phyloP scores from a whole-genome alignment of 1,139 yeast genomes.

The Blastobotrys capitulatus region DNA sequence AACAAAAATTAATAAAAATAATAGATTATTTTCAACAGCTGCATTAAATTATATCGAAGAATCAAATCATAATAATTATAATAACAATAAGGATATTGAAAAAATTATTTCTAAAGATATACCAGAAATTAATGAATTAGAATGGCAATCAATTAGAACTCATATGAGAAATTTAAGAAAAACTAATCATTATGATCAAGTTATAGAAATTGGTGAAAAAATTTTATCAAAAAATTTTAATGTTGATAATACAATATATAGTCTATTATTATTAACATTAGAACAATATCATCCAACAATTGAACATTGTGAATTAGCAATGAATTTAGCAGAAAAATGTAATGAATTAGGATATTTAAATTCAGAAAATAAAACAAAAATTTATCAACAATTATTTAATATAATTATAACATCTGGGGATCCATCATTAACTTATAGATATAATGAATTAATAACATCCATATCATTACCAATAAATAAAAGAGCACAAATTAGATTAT shows the following conservation, averaged over 20 bases:
- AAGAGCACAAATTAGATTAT: not conserved
- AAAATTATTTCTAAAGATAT: too few species aligned
- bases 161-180: conserved; percentile 5
- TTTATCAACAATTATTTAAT: conserved; percentile 13
- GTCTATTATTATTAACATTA: conserved; percentile 3
- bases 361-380: conserved; percentile 7
- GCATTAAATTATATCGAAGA: too few species aligned
- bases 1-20: too few species aligned
- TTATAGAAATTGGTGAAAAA: conserved; percentile 10
- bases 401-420: conserved; percentile 13
- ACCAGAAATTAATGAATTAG: not conserved
- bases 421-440: conserved; percentile 15
- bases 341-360: conserved; percentile 11
- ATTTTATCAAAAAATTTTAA: conserved; percentile 9
- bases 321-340: conserved; percentile 8
- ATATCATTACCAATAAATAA: conserved; percentile 5
- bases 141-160: conserved; percentile 5
- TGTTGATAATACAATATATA: conserved; percentile 6
- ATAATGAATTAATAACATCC: conserved; percentile 2
- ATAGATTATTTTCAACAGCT: too few species aligned
- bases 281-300: conserved; percentile 13
- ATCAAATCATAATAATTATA: too few species aligned
- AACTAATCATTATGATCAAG: conserved; percentile 10
- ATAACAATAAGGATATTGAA: too few species aligned
- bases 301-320: conserved; percentile 13